Conservation (phyloP, 2,329 filamentous ascomycete genomes). For the Akanthomyces dipterigenus region DNA sequence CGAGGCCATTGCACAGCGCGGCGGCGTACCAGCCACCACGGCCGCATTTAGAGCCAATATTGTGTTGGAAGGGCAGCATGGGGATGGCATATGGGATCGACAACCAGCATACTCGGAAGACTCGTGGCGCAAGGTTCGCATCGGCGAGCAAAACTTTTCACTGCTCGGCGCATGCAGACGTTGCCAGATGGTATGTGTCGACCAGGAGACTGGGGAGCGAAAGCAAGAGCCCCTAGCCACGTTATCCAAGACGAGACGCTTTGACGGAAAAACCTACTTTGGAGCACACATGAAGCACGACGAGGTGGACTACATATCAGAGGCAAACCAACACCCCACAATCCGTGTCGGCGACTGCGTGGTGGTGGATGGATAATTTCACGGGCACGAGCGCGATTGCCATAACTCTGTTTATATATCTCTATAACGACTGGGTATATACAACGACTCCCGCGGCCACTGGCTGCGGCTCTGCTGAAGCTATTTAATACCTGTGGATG, state of each 20-base stretch:
- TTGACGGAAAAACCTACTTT: conserved; percentile 82
- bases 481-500: conserved; percentile 1
- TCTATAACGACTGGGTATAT: not conserved
- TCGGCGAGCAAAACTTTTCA: conserved; percentile 59
- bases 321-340: conserved; percentile 14
- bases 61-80: conserved; percentile 49
- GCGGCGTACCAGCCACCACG: conserved; percentile 58
- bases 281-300: conserved; percentile 67
- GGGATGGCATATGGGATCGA: conserved; percentile 23
- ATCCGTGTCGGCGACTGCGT: conserved; percentile 45
- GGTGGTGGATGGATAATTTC: conserved; percentile 15
- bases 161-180: conserved; percentile 78
- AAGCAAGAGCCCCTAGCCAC: conserved; percentile 84
- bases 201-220: conserved; percentile 73
- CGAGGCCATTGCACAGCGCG: conserved; percentile 55
- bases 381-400: not conserved
- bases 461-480: not conserved
- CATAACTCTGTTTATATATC: not conserved
- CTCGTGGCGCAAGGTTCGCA: conserved; percentile 60
- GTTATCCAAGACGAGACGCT: conserved; percentile 75
- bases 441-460: not conserved
- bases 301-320: not conserved
- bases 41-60: conserved; percentile 87
- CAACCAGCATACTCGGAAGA: conserved; percentile 71
- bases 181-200: conserved; percentile 94